These are phyloP conservation scores for Chrysoporthe puriensis DNA, from an alignment of 2,329 filamentous ascomycete species.

Conservation along the genomic window DNA sequence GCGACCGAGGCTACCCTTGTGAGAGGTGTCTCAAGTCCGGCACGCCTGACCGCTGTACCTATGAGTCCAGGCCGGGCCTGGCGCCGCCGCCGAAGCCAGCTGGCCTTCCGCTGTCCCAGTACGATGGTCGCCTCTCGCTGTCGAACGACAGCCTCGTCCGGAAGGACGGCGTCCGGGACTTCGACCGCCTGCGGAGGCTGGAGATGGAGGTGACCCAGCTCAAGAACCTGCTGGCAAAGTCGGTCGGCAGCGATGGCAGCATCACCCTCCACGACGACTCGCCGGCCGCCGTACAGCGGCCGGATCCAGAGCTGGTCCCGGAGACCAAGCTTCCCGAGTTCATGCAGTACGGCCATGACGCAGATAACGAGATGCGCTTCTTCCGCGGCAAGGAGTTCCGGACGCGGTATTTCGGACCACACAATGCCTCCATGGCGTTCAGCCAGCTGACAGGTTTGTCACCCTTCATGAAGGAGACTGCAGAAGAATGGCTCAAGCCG, in stretches of 20 bases:
- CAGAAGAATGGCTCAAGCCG: slow-evolving; percentile 63
- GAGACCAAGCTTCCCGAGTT: slow-evolving; percentile 36
- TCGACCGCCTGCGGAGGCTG: slow-evolving; percentile 61
- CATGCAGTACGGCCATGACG: slow-evolving; percentile 38
- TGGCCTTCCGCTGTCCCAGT: slow-evolving; percentile 52
- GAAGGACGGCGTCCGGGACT: slow-evolving; percentile 51
- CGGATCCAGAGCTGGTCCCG: slow-evolving; percentile 29
- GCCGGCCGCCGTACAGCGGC: slow-evolving; percentile 30
- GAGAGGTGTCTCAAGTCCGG: slow-evolving; percentile 66
- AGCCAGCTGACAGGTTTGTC: slow-evolving; percentile 57
- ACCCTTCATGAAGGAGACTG: slow-evolving; percentile 65
- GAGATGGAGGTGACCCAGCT: slow-evolving; percentile 63
- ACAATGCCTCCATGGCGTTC: slow-evolving; percentile 64
- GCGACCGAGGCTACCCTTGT: slow-evolving; percentile 64
- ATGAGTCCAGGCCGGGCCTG: slow-evolving; percentile 53
- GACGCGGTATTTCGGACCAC: slow-evolving; percentile 62
- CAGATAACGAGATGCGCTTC: slow-evolving; percentile 57
- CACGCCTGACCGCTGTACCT: slow-evolving; percentile 62
- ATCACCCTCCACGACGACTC: slow-evolving; percentile 32
- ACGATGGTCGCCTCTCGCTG: slow-evolving; percentile 48
- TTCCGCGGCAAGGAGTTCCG: slow-evolving; percentile 63
- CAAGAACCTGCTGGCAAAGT: slow-evolving; percentile 54
- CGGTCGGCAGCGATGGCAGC: slow-evolving; percentile 36
- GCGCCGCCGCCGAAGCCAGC: slow-evolving; percentile 48
- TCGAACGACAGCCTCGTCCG: slow-evolving; percentile 43